phyloP scores from a whole-genome alignment of 1,139 yeast genomes.

The Sugiyamaella grinbergsii region DNA sequence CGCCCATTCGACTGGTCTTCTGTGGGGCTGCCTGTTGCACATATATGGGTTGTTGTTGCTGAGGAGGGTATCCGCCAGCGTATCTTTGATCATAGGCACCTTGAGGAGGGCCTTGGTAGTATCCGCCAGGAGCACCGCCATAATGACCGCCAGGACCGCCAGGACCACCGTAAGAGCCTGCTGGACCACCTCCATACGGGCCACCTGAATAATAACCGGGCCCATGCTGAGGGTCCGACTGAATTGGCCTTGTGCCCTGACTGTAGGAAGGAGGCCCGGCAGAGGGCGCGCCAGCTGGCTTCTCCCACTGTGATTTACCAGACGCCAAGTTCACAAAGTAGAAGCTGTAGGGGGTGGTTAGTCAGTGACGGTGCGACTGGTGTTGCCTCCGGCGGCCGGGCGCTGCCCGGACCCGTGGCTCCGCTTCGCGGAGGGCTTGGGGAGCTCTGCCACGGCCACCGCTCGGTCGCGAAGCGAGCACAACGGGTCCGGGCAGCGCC shows the following conservation, averaged over 20 bases:
- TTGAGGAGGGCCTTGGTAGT: constrained; percentile 31
- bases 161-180: constrained; percentile 8
- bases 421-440: too few relatives aligned
- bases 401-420: background rate
- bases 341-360: constrained; percentile 22
- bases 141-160: constrained; percentile 13
- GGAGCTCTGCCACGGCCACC: too few relatives aligned
- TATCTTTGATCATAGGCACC: constrained; percentile 28
- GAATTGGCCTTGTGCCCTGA: constrained; percentile 24
- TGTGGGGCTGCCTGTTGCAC: constrained; percentile 38
- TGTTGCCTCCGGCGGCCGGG: too few relatives aligned
- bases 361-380: background rate
- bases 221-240: constrained; percentile 24
- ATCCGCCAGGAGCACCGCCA: constrained; percentile 21
- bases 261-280: constrained; percentile 37
- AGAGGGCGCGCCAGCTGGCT: constrained; percentile 58
- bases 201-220: constrained; percentile 21
- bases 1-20: constrained; percentile 35
- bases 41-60: constrained; percentile 37
- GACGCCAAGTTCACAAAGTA: constrained; percentile 68
- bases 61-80: constrained; percentile 36
- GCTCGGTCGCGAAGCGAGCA: background rate
- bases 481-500: too few relatives aligned
- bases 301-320: constrained; percentile 90
- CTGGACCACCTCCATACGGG: too few relatives aligned